A percentile compares a stretch with the other conserved stretches of the same genome.
These are phyloP conservation scores for Globisporangium parvum DNA, from an alignment of 352 stramenopile genomes.

Conservation along the genomic window DNA sequence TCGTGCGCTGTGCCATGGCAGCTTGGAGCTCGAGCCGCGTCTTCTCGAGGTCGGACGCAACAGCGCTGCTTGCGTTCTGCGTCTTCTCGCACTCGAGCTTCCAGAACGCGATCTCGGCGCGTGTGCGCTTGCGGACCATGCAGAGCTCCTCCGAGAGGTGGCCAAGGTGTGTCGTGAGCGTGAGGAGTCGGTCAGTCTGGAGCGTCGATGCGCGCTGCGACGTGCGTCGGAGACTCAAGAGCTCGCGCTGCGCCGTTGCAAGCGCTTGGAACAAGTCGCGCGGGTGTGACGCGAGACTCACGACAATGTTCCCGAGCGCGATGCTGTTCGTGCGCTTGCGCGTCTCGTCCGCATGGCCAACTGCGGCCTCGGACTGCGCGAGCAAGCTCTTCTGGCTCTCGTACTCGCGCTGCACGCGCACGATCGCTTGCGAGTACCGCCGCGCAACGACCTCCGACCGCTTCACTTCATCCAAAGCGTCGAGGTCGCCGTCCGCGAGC, in stretches of 20 bases:
- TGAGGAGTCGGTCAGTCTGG: constrained; percentile 57
- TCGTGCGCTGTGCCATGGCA: constrained; percentile 3
- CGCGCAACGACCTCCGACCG: constrained; percentile 37
- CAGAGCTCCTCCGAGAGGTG: constrained; percentile 66
- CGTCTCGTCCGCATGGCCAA: constrained; percentile 31
- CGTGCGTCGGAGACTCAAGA: constrained; percentile 32
- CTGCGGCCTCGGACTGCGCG: constrained; percentile 31
- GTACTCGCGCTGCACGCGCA: constrained; percentile 44
- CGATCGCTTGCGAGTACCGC: constrained; percentile 47
- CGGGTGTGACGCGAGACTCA: constrained; percentile 51
- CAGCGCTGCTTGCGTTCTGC: constrained; percentile 39
- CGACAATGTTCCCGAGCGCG: constrained; percentile 35
- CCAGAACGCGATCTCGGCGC: constrained; percentile 55
- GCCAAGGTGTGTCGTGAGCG: constrained; percentile 49
- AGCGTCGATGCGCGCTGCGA: constrained; percentile 46
- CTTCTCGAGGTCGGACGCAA: constrained; percentile 29
- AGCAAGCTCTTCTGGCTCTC: constrained; percentile 41
- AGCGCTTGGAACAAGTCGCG: constrained; percentile 61
- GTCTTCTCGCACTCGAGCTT: constrained; percentile 63
- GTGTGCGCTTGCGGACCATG: constrained; percentile 59
- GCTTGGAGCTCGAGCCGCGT: constrained; percentile 24
- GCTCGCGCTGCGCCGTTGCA: constrained; percentile 34
- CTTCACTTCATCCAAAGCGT: constrained; percentile 29
- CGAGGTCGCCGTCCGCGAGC: constrained; percentile 9
- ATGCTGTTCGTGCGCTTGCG: constrained; percentile 57